Evolutionary conservation across 1,284 basidiomycete species (phyloP).

Genomic region (Trichosporon sp.): DNA sequence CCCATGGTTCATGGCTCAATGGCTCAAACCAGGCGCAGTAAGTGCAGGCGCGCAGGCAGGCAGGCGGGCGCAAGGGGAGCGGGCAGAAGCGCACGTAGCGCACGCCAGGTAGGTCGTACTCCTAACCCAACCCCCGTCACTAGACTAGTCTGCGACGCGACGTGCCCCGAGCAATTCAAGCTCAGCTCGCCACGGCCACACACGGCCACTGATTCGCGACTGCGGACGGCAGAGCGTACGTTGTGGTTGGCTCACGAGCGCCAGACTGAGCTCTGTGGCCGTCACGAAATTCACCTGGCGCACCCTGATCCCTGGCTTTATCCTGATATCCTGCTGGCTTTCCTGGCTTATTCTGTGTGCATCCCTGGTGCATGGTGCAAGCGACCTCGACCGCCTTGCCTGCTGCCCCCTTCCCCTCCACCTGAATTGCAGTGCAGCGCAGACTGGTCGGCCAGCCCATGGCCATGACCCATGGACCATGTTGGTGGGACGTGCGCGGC

Average conservation of each 20-base stretch:
- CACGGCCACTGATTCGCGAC: neutral
- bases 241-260: neutral
- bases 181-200: too few species aligned
- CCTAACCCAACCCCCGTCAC: neutral
- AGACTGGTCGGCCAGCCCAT: too few species aligned
- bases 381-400: neutral
- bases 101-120: neutral
- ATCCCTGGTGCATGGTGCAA: too few species aligned
- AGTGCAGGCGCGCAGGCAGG: too few species aligned
- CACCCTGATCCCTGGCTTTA: neutral
- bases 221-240: neutral
- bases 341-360: neutral
- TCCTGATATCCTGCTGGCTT: neutral
- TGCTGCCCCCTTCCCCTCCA: too few species aligned
- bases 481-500: neutral
- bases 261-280: neutral
- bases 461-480: neutral
- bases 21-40: neutral
- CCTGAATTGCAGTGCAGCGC: constrained; percentile 4
- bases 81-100: neutral
- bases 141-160: neutral
- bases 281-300: neutral
- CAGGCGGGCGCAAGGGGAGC: too few species aligned
- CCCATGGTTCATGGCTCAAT: too few species aligned
- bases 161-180: constrained; percentile 3